These are phyloP conservation scores for Boletus pseudo-olivaceus DNA, from an alignment of 768 basidiomycete species.

Conservation along the genomic window DNA sequence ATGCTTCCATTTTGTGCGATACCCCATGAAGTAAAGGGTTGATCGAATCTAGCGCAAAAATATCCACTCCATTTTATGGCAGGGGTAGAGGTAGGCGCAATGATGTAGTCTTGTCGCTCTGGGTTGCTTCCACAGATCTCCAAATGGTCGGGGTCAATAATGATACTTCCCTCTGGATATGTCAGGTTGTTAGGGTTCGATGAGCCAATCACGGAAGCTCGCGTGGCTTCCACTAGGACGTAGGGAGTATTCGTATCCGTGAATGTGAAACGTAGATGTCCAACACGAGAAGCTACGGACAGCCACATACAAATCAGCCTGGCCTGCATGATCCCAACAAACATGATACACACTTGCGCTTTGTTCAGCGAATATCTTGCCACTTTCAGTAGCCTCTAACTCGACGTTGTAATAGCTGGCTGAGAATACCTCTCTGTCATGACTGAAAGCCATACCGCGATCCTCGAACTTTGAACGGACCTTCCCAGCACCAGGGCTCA, in stretches of 20 bases:
- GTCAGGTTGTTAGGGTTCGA: constrained; percentile 45
- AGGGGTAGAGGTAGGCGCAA: constrained; percentile 51
- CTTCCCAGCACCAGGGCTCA: constrained; percentile 53
- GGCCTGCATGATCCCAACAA: not conserved
- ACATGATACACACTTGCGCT: constrained; percentile 50
- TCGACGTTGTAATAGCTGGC: constrained; percentile 56
- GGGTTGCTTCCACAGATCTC: constrained; percentile 64
- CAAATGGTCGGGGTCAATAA: constrained; percentile 37
- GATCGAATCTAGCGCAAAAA: constrained; percentile 59
- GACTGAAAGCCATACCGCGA: constrained; percentile 52
- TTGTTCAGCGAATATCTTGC: constrained; percentile 53
- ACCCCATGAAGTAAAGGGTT: constrained; percentile 45
- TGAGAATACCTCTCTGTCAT: constrained; percentile 51
- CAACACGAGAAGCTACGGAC: constrained; percentile 63
- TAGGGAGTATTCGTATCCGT: constrained; percentile 44
- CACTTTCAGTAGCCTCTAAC: constrained; percentile 50
- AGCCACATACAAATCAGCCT: not conserved
- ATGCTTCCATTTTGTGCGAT: constrained; percentile 45
- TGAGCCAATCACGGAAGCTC: constrained; percentile 57
- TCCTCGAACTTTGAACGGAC: constrained; percentile 55
- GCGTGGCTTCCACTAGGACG: constrained; percentile 63
- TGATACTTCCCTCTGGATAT: constrained; percentile 51
- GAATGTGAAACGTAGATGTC: constrained; percentile 72
- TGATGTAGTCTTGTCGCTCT: constrained; percentile 70
- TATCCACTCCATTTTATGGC: constrained; percentile 37